These are phyloP conservation scores for Ustilago curta DNA, from an alignment of 1,284 basidiomycete species.

Conservation along the genomic window DNA sequence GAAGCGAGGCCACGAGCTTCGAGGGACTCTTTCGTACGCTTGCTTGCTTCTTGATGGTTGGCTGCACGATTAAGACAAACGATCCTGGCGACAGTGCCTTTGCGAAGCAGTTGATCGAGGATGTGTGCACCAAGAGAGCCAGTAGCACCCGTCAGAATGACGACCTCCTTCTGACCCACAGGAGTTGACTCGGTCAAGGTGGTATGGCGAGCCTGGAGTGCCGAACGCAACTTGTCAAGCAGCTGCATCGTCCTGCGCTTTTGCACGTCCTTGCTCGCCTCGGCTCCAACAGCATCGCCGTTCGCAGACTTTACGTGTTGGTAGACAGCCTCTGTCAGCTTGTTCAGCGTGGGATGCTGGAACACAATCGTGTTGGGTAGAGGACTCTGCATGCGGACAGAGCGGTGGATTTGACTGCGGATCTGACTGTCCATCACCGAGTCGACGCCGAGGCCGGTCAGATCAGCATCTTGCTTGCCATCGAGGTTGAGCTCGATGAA, in stretches of 20 bases:
- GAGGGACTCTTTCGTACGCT: slow-evolving; percentile 34
- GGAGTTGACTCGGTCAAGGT: not conserved
- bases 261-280: slow-evolving; percentile 56
- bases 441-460: slow-evolving; percentile 74
- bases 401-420: slow-evolving; percentile 60
- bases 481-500: slow-evolving; percentile 58
- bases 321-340: slow-evolving; percentile 60
- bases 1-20: slow-evolving; percentile 20
- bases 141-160: slow-evolving; percentile 55
- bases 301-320: slow-evolving; percentile 10
- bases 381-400: slow-evolving; percentile 19
- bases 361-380: slow-evolving; percentile 71
- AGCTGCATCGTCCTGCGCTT: slow-evolving; percentile 39
- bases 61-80: slow-evolving; percentile 43
- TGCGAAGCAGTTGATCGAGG: slow-evolving; percentile 36
- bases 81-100: slow-evolving; percentile 22
- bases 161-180: slow-evolving; percentile 6
- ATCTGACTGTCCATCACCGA: slow-evolving; percentile 75
- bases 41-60: slow-evolving; percentile 34
- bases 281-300: not conserved
- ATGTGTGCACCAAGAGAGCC: slow-evolving; percentile 56
- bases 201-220: slow-evolving; percentile 18
- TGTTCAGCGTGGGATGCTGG: slow-evolving; percentile 71
- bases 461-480: slow-evolving; percentile 63
- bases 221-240: slow-evolving; percentile 15